A percentile compares a stretch with the other conserved stretches of the same genome.
Conservation (phyloP, 2,329 filamentous ascomycete genomes). For the Colletotrichum simmondsii region DNA sequence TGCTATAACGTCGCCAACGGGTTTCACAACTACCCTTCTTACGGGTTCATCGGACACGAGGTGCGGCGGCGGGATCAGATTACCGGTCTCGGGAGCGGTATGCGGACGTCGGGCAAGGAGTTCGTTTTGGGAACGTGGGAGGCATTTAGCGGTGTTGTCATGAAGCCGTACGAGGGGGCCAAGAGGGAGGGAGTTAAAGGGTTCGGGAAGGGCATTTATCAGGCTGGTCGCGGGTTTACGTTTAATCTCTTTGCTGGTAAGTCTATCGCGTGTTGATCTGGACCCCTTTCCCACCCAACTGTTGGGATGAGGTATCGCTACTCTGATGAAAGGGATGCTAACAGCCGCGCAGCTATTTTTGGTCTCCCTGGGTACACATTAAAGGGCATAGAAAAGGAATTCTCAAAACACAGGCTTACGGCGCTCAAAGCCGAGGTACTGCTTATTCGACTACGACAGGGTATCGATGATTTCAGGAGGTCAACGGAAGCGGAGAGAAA, state of each 20-base stretch:
- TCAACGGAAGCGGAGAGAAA: conserved; percentile 37
- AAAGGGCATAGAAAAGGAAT: conserved; percentile 64
- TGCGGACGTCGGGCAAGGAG: conserved; percentile 73
- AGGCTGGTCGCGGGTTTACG: conserved; percentile 53
- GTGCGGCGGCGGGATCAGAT: conserved; percentile 74
- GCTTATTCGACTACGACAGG: conserved; percentile 45
- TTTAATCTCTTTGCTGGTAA: conserved; percentile 54
- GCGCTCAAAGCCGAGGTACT: conserved; percentile 46
- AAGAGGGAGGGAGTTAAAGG: conserved; percentile 71
- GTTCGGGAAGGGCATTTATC: conserved; percentile 67
- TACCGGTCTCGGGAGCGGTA: conserved; percentile 68
- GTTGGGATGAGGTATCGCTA: neutral
- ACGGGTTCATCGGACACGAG: conserved; percentile 72
- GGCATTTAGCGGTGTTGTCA: conserved; percentile 74
- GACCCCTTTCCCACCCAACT: no score
- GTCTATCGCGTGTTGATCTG: neutral
- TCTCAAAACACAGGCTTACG: conserved; percentile 47
- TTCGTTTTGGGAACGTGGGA: conserved; percentile 74
- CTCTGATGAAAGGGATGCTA: neutral
- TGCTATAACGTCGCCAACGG: conserved; percentile 76
- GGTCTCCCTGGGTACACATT: conserved; percentile 62
- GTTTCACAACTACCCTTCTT: conserved; percentile 78
- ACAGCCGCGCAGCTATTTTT: conserved; percentile 48
- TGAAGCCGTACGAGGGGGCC: conserved; percentile 71
- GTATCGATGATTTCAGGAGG: conserved; percentile 41